Evolutionary conservation across 1,139 yeast species (phyloP).

Genomic region (Candida tropicalis): DNA sequence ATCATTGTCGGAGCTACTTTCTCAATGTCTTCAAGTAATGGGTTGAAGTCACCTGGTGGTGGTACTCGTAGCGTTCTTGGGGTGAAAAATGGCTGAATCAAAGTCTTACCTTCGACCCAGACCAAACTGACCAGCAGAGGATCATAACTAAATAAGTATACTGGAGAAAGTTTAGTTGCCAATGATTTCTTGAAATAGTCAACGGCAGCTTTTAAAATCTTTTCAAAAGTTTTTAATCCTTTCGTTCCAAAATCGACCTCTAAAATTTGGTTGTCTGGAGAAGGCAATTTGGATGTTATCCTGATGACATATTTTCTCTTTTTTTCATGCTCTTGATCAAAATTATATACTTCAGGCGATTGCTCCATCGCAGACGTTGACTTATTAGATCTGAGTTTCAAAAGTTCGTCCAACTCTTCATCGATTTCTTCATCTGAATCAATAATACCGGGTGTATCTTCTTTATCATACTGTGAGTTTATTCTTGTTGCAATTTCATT

Average conservation of each 20-base stretch:
- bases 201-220: slow-evolving; percentile 20
- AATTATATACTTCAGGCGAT: slow-evolving; percentile 19
- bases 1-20: slow-evolving; percentile 28
- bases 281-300: slow-evolving; percentile 32
- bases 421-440: slow-evolving; percentile 15
- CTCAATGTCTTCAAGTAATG: slow-evolving; percentile 17
- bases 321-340: slow-evolving; percentile 30
- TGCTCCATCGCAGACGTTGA: slow-evolving; percentile 1
- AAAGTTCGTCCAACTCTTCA: slow-evolving; percentile 9
- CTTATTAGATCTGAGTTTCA: slow-evolving; percentile 1
- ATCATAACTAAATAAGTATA: slow-evolving; percentile 14
- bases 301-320: slow-evolving; percentile 34
- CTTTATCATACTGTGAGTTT: slow-evolving; percentile 7
- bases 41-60: slow-evolving; percentile 27
- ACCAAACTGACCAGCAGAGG: slow-evolving; percentile 27
- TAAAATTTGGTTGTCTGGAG: slow-evolving; percentile 17
- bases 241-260: slow-evolving; percentile 33
- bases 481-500: slow-evolving; percentile 12
- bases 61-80: slow-evolving; percentile 45
- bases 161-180: slow-evolving; percentile 4
- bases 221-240: slow-evolving; percentile 32
- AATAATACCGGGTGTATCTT: slow-evolving; percentile 3
- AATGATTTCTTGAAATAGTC: slow-evolving; percentile 20
- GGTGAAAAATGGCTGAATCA: slow-evolving; percentile 41
- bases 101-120: slow-evolving; percentile 47